These are phyloP conservation scores for Xylariaceae sp. DNA, from an alignment of 2,329 filamentous ascomycete genomes.

Conservation along the genomic window DNA sequence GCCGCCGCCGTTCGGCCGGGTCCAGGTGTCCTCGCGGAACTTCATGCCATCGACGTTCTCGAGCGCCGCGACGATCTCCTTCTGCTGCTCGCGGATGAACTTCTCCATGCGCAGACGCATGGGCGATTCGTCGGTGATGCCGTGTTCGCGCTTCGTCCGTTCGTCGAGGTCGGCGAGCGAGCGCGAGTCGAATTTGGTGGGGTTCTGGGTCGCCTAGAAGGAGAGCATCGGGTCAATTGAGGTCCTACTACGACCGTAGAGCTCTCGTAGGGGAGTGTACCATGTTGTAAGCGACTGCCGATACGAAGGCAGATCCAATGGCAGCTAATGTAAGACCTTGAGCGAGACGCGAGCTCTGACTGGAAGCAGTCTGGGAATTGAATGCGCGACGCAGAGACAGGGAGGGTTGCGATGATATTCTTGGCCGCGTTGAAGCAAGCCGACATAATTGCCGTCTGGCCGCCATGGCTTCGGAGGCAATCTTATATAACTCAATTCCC, in stretches of 20 bases:
- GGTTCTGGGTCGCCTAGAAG: constrained; percentile 39
- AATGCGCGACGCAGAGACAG: constrained; percentile 22
- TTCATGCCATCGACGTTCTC: constrained; percentile 76
- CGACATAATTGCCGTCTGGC: constrained; percentile 25
- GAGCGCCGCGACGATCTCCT: constrained; percentile 77
- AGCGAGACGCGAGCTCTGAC: constrained; percentile 17
- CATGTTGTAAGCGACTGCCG: constrained; percentile 24
- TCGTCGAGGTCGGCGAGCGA: constrained; percentile 82
- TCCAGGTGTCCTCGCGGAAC: constrained; percentile 84
- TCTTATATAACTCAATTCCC: neutral
- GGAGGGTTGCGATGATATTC: constrained; percentile 15
- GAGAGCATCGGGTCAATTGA: constrained; percentile 19
- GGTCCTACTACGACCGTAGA: neutral
- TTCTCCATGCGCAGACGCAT: constrained; percentile 98
- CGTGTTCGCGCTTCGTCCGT: constrained; percentile 70
- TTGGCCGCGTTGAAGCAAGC: constrained; percentile 22
- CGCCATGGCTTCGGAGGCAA: constrained; percentile 22
- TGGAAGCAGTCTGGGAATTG: constrained; percentile 18
- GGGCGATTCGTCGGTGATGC: constrained; percentile 71
- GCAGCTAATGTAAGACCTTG: constrained; percentile 20
- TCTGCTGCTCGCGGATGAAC: constrained; percentile 89
- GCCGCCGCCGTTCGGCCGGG: constrained; percentile 79
- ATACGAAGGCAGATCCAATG: constrained; percentile 19
- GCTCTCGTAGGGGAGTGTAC: constrained; percentile 14
- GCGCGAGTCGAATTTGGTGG: constrained; percentile 52